Conservation (phyloP, 768 basidiomycete species). For the Cubamyces lactineus region DNA sequence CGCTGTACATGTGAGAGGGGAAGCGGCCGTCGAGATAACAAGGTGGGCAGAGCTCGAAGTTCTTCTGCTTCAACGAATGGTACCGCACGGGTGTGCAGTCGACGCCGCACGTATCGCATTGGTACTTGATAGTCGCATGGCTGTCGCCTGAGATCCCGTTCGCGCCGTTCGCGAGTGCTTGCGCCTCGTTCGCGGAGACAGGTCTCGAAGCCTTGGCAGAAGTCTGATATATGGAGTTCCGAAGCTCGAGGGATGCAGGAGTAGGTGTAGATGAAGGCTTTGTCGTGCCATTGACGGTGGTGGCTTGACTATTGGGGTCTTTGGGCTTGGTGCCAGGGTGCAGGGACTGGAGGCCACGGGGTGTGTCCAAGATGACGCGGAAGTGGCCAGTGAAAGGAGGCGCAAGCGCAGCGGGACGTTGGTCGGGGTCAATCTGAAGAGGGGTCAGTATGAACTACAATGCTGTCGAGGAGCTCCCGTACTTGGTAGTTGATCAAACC, state of each 20-base stretch:
- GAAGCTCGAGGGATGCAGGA: slow-evolving; percentile 84
- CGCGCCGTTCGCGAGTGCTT: slow-evolving; percentile 59
- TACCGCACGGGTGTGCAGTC: slow-evolving; percentile 91
- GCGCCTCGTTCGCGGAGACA: slow-evolving; percentile 70
- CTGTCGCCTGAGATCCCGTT: slow-evolving; percentile 45
- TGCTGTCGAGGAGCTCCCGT: slow-evolving; percentile 30
- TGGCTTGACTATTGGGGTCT: slow-evolving; percentile 45
- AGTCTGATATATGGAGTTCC: slow-evolving; percentile 86
- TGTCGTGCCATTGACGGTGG: slow-evolving; percentile 53
- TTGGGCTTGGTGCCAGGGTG: slow-evolving; percentile 76
- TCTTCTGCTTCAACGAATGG: slow-evolving; percentile 90
- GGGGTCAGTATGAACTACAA: not conserved
- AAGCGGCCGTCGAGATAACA: slow-evolving; percentile 98
- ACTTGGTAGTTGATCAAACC: slow-evolving; percentile 99
- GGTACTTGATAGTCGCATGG: slow-evolving; percentile 52
- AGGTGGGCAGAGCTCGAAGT: slow-evolving; percentile 85
- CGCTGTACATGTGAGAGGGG: slow-evolving; percentile 93
- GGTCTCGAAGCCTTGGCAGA: slow-evolving; percentile 81
- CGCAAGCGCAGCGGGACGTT: slow-evolving; percentile 89
- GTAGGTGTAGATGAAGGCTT: slow-evolving; percentile 45
- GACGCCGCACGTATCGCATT: slow-evolving; percentile 93
- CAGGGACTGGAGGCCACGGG: slow-evolving; percentile 92
- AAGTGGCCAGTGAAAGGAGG: slow-evolving; percentile 99
- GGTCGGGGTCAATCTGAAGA: slow-evolving; percentile 91
- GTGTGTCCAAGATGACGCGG: slow-evolving; percentile 95